Percentiles rank a stretch among this genome's conserved stretches.
Evolutionary conservation across 441 rosid species (phyloP).

Genomic region (Hura crepitans): DNA sequence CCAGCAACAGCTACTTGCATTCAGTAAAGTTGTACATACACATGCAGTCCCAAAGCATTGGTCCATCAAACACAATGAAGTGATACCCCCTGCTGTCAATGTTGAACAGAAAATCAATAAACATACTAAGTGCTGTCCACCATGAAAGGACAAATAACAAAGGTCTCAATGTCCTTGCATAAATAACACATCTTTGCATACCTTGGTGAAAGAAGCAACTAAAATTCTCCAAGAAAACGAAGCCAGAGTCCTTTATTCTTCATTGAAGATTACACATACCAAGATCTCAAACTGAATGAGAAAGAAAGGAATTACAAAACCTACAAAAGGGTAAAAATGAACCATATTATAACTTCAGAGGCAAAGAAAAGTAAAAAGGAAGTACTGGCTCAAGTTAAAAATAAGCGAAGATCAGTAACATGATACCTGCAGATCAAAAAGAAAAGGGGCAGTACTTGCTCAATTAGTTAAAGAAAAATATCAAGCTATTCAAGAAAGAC

Average conservation of each 20-base stretch:
- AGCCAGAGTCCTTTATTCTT: not conserved
- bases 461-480: conserved; percentile 9
- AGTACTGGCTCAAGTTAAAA: too few species aligned
- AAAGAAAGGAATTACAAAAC: not conserved
- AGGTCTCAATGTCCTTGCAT: not conserved
- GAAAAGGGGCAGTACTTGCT: conserved; percentile 6
- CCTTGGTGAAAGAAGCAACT: conserved; percentile 2
- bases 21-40: not conserved
- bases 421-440: conserved; percentile 20
- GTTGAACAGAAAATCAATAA: not conserved
- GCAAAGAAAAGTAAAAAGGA: conserved; percentile 1
- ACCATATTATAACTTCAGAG: not conserved
- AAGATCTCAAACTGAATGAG: conserved; percentile 5
- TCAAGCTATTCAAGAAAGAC: conserved; percentile 16
- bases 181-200: not conserved
- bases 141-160: not conserved
- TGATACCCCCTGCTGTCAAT: not conserved
- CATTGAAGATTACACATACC: conserved; percentile 4
- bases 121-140: not conserved
- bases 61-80: not conserved
- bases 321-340: conserved; percentile 9
- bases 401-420: not conserved
- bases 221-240: not conserved
- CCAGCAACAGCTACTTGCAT: not conserved
- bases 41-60: conserved; percentile 7